Base-by-base conservation (phyloP, 768 basidiomycete species). In the Rhizopogon roseolus region DNA sequence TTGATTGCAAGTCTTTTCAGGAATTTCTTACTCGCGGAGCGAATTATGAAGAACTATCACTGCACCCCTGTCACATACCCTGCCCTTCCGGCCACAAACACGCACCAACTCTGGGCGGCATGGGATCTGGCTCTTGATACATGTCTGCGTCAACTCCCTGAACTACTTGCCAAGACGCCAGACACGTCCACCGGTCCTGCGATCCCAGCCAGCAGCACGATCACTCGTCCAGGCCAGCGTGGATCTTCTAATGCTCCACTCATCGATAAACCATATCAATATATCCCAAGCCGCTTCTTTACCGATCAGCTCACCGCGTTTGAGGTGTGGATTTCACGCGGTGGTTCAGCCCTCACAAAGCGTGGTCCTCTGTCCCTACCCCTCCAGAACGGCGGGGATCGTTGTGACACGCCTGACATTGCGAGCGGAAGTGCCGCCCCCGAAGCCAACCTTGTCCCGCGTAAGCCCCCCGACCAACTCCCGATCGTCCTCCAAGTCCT, bases 111-210 rank as follows among this genome's bases (percentile, higher is more conserved):
- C 11, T 99, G 97, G 97, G 86, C 88, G 27, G 90, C 93, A 4
- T 99, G 97, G 97, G 97, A 98, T 71, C 81, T 97, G 11, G 96
- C 96, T 0, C 89, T 99, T 3, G 96, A 99, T 66, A 85, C 89
- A 7, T 96, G 93, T 64, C 75, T 99, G 32, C 82, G 92, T 8
- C 97, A 98, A 67, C 79, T 99, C n/a, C 94, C 94, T 1, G 84
- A 90, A 5, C 73, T 98, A 17, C 74, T 96, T 4, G 69, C 70
- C 57, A 77, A 76, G 57, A 62, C 71, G 14, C 63, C 69, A 16
- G 52, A 59, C 16, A 34, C 61, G 6, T 34, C 60, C 13, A 54
- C 60, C 16, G 49, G 60, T 8, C 57, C 65, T n/a, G 55, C 65
- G 16, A 63, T 62, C 38, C 52, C 68, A 5, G 55, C 59, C 7